Evolutionary conservation across 495 filamentous ascomycete genomes (phyloP).

Genomic region (Lichenothelia convexa): DNA sequence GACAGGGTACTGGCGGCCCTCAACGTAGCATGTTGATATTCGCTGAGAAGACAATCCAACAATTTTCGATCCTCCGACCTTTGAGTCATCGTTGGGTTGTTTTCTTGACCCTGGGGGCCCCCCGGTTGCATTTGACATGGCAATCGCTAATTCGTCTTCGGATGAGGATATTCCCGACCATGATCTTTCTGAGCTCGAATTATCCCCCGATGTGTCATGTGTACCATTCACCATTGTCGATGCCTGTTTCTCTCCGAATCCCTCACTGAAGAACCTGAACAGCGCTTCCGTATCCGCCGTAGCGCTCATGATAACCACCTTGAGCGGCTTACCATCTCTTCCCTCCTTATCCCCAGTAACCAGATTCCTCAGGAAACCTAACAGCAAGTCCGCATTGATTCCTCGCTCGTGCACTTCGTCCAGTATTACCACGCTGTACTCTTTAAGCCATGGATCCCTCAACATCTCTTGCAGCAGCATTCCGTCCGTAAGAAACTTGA

Average conservation of each 20-base stretch:
- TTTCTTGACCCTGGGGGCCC: neutral
- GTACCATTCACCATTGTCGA: neutral
- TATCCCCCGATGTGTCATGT: neutral
- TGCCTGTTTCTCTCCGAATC: conserved; percentile 1
- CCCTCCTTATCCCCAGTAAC: conserved; percentile 30
- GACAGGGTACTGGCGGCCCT: conserved; percentile 80
- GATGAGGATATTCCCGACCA: conserved; percentile 11
- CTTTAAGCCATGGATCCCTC: conserved; percentile 59
- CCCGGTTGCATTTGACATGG: neutral
- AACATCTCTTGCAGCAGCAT: conserved; percentile 93
- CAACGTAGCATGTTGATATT: conserved; percentile 50
- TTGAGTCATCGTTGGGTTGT: conserved; percentile 1
- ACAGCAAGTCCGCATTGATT: conserved; percentile 80
- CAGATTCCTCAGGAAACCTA: conserved; percentile 72
- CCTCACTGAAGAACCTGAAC: conserved; percentile 47
- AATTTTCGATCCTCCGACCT: neutral
- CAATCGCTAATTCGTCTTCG: conserved; percentile 4
- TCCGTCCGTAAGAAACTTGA: conserved; percentile 94
- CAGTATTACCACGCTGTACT: conserved; percentile 79
- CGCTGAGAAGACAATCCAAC: neutral
- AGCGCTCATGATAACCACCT: conserved; percentile 91
- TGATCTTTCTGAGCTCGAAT: conserved; percentile 8
- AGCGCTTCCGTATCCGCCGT: conserved; percentile 75
- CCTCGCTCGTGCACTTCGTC: conserved; percentile 97
- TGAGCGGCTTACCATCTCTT: conserved; percentile 45